A percentile compares a stretch with the other conserved stretches of the same genome.
Conservation (phyloP, 1,284 basidiomycete species). For the Neonothopanus nambi region DNA sequence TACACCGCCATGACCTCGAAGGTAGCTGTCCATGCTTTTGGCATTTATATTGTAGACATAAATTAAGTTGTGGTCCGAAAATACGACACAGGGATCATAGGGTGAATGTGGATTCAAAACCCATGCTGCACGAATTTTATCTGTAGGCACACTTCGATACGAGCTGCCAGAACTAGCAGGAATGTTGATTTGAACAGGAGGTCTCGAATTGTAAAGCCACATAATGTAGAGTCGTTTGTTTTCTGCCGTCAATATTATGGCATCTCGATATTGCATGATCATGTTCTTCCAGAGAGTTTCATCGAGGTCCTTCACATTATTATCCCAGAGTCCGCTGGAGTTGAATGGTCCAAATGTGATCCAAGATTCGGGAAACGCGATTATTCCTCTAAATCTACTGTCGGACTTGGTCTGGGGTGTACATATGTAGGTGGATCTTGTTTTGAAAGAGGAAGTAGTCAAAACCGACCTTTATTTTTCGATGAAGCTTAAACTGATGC, state of each 20-base stretch:
- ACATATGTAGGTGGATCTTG: neutral
- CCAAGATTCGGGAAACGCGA: conserved; percentile 60
- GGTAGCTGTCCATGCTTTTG: conserved; percentile 40
- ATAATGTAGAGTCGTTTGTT: conserved; percentile 38
- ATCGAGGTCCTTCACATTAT: conserved; percentile 14
- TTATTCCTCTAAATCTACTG: conserved; percentile 24
- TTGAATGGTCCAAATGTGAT: conserved; percentile 48
- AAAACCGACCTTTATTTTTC: conserved; percentile 1
- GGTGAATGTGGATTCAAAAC: conserved; percentile 44
- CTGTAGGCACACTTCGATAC: conserved; percentile 1
- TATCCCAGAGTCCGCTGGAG: conserved; percentile 37
- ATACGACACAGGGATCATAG: conserved; percentile 55
- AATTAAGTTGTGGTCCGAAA: conserved; percentile 50
- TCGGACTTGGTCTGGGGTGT: neutral
- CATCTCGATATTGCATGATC: conserved; percentile 46
- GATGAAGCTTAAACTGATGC: conserved; percentile 38
- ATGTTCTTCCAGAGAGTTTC: conserved; percentile 45
- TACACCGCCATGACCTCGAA: conserved; percentile 73
- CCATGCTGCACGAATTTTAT: conserved; percentile 51
- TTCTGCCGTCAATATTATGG: conserved; percentile 50
- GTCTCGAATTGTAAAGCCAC: conserved; percentile 33
- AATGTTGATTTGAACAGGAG: conserved; percentile 38
- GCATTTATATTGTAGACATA: conserved; percentile 50
- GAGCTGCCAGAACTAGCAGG: conserved; percentile 19
- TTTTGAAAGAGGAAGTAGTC: conserved; percentile 2